A percentile compares a stretch with the other conserved stretches of the same genome.
These are phyloP conservation scores for Cladosporium sphaerospermum DNA, from an alignment of 2,329 filamentous ascomycete species.

Conservation along the genomic window DNA sequence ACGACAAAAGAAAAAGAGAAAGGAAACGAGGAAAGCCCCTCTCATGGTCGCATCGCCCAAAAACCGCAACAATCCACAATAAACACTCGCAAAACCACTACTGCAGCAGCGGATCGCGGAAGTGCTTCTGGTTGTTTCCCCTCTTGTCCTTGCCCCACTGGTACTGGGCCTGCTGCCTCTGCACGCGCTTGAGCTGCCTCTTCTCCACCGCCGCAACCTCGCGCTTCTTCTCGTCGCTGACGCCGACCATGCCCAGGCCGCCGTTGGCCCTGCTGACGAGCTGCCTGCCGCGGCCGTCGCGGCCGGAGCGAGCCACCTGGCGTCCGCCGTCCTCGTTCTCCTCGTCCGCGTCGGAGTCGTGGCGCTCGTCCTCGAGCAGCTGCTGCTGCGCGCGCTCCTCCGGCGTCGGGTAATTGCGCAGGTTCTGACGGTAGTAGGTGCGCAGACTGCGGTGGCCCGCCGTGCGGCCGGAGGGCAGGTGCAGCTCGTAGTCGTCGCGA, in stretches of 20 bases:
- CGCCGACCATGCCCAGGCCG: slow-evolving; percentile 70
- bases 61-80: background rate
- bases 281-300: slow-evolving; percentile 30
- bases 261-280: slow-evolving; percentile 62
- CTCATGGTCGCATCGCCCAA: background rate
- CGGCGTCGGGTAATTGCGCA: slow-evolving; percentile 72
- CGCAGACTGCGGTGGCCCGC: slow-evolving; percentile 85
- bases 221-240: slow-evolving; percentile 67
- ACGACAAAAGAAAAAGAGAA: background rate
- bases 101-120: slow-evolving; percentile 48
- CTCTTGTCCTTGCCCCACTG: slow-evolving; percentile 67
- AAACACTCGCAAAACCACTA: slow-evolving; percentile 12
- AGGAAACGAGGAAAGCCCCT: background rate
- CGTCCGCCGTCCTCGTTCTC: slow-evolving; percentile 12
- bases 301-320: slow-evolving; percentile 30
- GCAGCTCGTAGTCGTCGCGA: slow-evolving; percentile 87
- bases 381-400: slow-evolving; percentile 68
- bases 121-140: slow-evolving; percentile 72
- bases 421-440: slow-evolving; percentile 87
- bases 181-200: slow-evolving; percentile 59
- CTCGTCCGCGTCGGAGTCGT: slow-evolving; percentile 43
- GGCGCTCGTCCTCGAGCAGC: slow-evolving; percentile 47
- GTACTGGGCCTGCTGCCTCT: slow-evolving; percentile 46
- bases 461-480: slow-evolving; percentile 81
- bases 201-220: slow-evolving; percentile 62